Conservation (phyloP, 441 rosid genomes). For the Populus trichocarpa region DNA sequence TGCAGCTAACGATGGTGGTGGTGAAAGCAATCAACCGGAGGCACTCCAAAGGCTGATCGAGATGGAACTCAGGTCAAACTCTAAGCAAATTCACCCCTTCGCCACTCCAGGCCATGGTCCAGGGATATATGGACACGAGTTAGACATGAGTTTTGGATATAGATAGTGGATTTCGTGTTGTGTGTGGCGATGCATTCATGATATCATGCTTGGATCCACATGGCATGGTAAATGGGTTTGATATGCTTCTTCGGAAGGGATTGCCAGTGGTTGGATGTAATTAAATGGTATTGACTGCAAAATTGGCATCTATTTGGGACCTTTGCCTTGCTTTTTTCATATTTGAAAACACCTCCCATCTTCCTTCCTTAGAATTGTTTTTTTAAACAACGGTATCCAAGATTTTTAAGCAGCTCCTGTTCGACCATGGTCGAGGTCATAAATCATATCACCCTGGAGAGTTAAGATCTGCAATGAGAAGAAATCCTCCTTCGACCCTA, state of each 20-base stretch:
- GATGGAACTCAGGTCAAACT: slow-evolving; percentile 69
- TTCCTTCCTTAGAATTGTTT: neutral
- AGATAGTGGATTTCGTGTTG: slow-evolving; percentile 33
- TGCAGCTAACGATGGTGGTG: slow-evolving; percentile 50
- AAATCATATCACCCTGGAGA: neutral
- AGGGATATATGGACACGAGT: slow-evolving; percentile 64
- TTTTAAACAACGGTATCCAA: no score
- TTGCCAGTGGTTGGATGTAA: slow-evolving; percentile 19
- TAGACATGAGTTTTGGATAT: slow-evolving; percentile 69
- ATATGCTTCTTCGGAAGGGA: slow-evolving; percentile 11
- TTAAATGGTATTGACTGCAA: slow-evolving; percentile 21
- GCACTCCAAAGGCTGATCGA: slow-evolving; percentile 76
- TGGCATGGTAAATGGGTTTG: slow-evolving; percentile 16
- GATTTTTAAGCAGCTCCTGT: neutral
- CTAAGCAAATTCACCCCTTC: slow-evolving; percentile 53
- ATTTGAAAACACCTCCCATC: neutral
- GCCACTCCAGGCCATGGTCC: slow-evolving; percentile 47
- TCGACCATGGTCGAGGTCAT: neutral
- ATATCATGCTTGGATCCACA: slow-evolving; percentile 20
- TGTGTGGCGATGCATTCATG: slow-evolving; percentile 20
- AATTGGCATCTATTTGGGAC: slow-evolving; percentile 15
- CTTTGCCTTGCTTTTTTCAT: slow-evolving; percentile 1
- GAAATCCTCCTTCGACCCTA: neutral
- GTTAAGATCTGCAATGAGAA: neutral
- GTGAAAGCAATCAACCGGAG: slow-evolving; percentile 57